These are phyloP conservation scores for Suillus variegatus DNA, from an alignment of 768 basidiomycete genomes.

Conservation along the genomic window DNA sequence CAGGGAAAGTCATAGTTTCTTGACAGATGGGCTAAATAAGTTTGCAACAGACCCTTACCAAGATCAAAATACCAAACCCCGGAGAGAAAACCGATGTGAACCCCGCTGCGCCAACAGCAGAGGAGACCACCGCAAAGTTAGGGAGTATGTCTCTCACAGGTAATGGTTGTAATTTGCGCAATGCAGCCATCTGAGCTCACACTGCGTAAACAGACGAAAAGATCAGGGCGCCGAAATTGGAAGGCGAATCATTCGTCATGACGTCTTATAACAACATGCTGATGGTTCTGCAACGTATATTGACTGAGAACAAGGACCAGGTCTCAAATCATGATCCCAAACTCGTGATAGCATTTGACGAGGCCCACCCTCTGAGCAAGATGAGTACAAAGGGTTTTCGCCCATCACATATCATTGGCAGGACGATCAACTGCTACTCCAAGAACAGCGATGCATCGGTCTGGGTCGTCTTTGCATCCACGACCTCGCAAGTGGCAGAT, in stretches of 20 bases:
- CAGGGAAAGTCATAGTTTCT: neutral
- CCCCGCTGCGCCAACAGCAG: neutral
- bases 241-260: neutral
- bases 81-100: neutral
- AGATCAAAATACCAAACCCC: neutral
- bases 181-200: neutral
- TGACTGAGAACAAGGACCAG: no score
- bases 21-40: neutral
- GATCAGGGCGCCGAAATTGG: neutral
- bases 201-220: neutral
- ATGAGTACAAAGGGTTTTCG: neutral
- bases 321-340: neutral
- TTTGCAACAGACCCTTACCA: neutral
- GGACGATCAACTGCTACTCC: neutral
- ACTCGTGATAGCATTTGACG: slow-evolving; percentile 3
- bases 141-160: neutral
- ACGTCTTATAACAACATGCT: no score
- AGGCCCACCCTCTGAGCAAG: neutral
- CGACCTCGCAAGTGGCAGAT: neutral
- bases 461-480: slow-evolving; percentile 11
- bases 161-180: neutral
- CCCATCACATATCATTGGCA: neutral
- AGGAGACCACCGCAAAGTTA: neutral
- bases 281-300: no score
- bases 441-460: neutral